Evolutionary conservation across 257 asterid genomes (phyloP).

Genomic region (Oldenlandia corymbosa): DNA sequence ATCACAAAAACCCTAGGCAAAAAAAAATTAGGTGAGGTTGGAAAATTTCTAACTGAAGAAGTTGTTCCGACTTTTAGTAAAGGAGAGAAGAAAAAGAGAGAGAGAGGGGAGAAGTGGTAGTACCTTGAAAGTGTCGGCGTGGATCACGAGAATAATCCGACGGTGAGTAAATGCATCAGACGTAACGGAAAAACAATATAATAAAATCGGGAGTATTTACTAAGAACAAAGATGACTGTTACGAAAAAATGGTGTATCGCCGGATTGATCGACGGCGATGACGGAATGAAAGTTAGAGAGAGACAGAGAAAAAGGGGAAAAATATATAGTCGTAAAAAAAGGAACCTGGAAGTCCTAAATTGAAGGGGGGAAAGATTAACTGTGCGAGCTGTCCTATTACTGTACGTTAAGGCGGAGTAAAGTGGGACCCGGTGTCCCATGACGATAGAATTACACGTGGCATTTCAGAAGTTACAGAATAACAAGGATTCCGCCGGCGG

Average conservation of each 20-base stretch:
- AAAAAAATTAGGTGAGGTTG: conserved; percentile 2
- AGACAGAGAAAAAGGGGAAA: conserved; percentile 10
- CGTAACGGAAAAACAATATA: conserved; percentile 20
- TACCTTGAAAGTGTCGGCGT: conserved; percentile 29
- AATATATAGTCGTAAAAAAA: neutral
- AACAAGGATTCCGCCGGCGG: conserved; percentile 31
- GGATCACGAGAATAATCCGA: conserved; percentile 38
- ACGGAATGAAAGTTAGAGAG: conserved; percentile 4
- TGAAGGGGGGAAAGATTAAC: conserved; percentile 1
- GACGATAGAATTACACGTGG: conserved; percentile 36
- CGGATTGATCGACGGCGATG: conserved; percentile 50
- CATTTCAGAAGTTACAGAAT: conserved; percentile 4
- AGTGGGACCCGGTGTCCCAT: conserved; percentile 25
- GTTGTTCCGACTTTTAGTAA: conserved; percentile 3
- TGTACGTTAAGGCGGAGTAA: neutral
- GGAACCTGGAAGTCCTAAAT: neutral
- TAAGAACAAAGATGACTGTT: neutral
- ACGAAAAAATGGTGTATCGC: conserved; percentile 12
- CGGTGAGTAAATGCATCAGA: conserved; percentile 34
- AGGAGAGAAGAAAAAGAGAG: too few relatives aligned
- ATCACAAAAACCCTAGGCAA: conserved; percentile 7
- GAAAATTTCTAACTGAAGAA: conserved; percentile 11
- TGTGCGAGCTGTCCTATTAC: conserved; percentile 18
- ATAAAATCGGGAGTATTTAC: neutral
- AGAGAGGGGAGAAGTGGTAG: neutral